Evolutionary conservation across 2,329 filamentous ascomycete genomes (phyloP), one percentile per base, ranked within the genome.

Genomic region (Ascochyta pisi): DNA sequence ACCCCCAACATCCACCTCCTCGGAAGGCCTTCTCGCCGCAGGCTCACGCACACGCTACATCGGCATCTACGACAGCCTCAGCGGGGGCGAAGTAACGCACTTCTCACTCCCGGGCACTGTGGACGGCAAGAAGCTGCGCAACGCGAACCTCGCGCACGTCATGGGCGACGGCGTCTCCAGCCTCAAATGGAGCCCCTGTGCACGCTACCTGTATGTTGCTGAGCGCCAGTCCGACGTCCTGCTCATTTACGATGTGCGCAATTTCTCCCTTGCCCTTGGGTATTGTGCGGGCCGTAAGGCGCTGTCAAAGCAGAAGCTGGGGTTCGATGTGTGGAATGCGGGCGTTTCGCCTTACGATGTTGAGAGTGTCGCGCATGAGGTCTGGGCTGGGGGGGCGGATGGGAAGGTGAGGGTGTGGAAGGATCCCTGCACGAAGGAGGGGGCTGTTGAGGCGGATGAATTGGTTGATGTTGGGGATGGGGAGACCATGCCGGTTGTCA

Each of bases 381-480:
- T 88, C 19, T 87, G 84, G 84, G 79, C 76, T 41, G 86, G 86
- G 9, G 85, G 84, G 0, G 78, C 71, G 1, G 85, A 88, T 74
- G 86, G 86, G 0, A 64, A 63, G 16, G 76, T 84, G 50, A 76
- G 82, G 54, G 73, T 76, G 7, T 77, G 75, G 75, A 60, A 55
- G 16, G 68, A 74, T 62, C 68, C 74, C 33, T 67, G 61, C 27
- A 13, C 53, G 34, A 65, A 57, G 31, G 68, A 73, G 27, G 74
- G 73, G 0, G 61, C 58, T 6, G 60, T 76, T n/a, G 50, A 68
- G 50, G 77, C 82, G 2, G 75, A 77, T 57, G 63, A 71, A 34
- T 65, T 65, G 16, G 40, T 74, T 3, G 29, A 46, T 12, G 62
- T 72, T 0, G 47, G 58, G 0, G 52, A 41, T 1, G 66, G 41